phyloP scores from a whole-genome alignment of 75 land plant species.

The Cryptomeria japonica region DNA sequence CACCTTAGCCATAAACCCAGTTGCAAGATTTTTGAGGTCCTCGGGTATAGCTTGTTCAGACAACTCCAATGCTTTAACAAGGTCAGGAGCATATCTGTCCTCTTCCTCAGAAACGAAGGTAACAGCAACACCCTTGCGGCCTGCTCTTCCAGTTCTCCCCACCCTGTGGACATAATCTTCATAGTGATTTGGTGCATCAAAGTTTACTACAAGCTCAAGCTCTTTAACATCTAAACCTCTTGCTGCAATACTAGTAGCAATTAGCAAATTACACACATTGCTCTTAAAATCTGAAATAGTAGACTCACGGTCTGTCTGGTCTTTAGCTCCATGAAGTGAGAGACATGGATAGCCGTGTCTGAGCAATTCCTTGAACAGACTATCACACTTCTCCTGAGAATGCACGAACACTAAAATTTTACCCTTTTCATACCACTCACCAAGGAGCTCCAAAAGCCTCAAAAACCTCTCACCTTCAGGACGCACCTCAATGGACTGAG shows the following conservation, averaged over 20 bases:
- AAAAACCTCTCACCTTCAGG: conserved; percentile 83
- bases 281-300: conserved; percentile 89
- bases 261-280: conserved; percentile 89
- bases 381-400: conserved; percentile 94
- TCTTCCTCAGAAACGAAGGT: conserved; percentile 93
- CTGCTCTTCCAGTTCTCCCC: conserved; percentile 98
- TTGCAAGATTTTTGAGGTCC: conserved; percentile 91
- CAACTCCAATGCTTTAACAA: conserved; percentile 90
- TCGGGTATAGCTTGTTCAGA: conserved; percentile 94
- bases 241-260: conserved; percentile 97
- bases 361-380: conserved; percentile 79
- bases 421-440: conserved; percentile 98
- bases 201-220: conserved; percentile 92
- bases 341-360: conserved; percentile 94
- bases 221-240: conserved; percentile 98
- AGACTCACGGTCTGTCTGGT: conserved; percentile 96
- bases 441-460: conserved; percentile 84
- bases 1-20: conserved; percentile 92
- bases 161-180: conserved; percentile 99
- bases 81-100: conserved; percentile 93
- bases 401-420: conserved; percentile 96
- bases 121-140: conserved; percentile 81
- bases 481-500: conserved; percentile 86
- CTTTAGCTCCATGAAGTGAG: conserved; percentile 97
- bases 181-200: conserved; percentile 94